Evolutionary conservation across 2,329 filamentous ascomycete genomes (phyloP).

Genomic region (Orbilia oligospora): DNA sequence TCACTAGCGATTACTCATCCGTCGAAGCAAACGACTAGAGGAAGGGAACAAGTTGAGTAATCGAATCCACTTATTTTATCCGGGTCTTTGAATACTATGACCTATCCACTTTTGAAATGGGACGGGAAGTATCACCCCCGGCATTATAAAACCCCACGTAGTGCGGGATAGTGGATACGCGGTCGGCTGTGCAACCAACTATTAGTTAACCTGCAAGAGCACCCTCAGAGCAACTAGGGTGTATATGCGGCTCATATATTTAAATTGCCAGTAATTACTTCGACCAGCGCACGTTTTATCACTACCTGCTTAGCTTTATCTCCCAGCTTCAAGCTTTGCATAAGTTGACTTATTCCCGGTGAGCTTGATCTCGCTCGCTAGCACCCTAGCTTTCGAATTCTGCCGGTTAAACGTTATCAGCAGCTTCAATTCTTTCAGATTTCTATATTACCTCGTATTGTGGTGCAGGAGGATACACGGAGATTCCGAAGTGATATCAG

Average conservation of each 20-base stretch:
- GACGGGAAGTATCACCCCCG: background rate
- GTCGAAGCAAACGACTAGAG: background rate
- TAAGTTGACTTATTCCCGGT: background rate
- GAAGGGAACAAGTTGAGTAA: background rate
- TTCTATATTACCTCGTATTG: background rate
- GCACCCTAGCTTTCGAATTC: background rate
- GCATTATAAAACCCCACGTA: background rate
- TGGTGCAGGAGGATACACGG: background rate
- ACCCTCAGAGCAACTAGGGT: background rate
- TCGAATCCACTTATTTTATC: slow-evolving; percentile 8
- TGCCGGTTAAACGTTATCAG: background rate
- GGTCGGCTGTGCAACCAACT: background rate
- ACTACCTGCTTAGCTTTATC: background rate
- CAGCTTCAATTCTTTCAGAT: background rate
- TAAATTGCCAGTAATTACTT: background rate
- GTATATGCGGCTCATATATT: background rate
- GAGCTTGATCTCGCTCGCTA: background rate
- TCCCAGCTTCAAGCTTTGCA: background rate
- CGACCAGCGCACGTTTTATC: background rate
- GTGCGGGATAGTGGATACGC: background rate
- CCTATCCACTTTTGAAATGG: background rate
- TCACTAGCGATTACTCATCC: background rate
- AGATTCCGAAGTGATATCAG: background rate
- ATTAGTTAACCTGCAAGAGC: background rate
- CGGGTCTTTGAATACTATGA: background rate